Evolutionary conservation across 2,329 filamentous ascomycete genomes (phyloP), one percentile per base, ranked within the genome.

Genomic region (Coniosporium tulheliwenetii): DNA sequence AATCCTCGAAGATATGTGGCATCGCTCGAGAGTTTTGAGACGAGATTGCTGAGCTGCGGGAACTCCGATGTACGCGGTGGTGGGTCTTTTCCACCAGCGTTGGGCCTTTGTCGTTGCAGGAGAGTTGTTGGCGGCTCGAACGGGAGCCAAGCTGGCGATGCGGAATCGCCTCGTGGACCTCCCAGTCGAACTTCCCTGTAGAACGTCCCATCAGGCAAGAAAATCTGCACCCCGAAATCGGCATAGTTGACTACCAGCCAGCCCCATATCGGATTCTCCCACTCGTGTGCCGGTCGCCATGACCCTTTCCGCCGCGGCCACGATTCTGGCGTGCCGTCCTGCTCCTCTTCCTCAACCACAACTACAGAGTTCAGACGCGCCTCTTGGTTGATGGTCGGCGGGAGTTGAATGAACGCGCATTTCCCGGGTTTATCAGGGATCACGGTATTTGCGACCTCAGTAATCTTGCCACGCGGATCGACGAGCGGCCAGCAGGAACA

Each of bases 211-310:
- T 64, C 58, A 0, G 46, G 44, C 0, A 56, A 43, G 48, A 66
- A 67, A 2, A 69, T n/a, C 48, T 68, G 65, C 2, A 67, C 45
- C 1, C 57, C 62, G 5, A 51, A 48, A 45, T 68, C 54, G 30
- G 52, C 53, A 38, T 60, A 67, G 49, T 69, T 67, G 32, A 55
- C 46, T 2, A 56, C 41, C 0, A 56, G 37, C 53, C 53, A 57
- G 2, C 52, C 55, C 41, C 46, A 50, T 34, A 56, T 48, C 1
- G 53, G 53, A 19, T 44, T 46, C 15, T 57, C 54, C 47, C 45
- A 49, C 32, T 50, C 49, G 1, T 36, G 38, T 12, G 40, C 16
- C 3, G 41, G 40, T 5, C 48, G 44, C 51, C 49, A 51, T n/a
- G n/a, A n/a, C n/a, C n/a, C n/a, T n/a, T n/a, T n/a, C n/a, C n/a